Evolutionary conservation across 192 early-diverging fungal genomes (phyloP).

Genomic region (Umbelopsis vinacea): DNA sequence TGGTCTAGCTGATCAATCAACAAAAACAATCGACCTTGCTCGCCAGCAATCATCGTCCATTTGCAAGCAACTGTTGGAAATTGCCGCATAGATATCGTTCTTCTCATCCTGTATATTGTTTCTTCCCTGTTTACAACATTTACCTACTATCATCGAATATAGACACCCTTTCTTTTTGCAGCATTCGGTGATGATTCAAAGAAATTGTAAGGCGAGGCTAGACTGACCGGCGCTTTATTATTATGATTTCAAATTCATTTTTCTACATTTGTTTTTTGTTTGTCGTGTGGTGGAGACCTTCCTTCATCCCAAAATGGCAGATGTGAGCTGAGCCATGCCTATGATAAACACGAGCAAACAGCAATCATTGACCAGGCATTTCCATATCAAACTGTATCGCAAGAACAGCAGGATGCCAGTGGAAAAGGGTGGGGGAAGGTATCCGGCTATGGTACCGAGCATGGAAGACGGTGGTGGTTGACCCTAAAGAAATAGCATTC

Average conservation of each 20-base stretch:
- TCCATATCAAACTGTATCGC: conserved; percentile 60
- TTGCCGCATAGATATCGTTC: neutral
- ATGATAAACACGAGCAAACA: conserved; percentile 54
- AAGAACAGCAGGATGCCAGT: conserved; percentile 49
- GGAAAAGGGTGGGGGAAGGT: conserved; percentile 53
- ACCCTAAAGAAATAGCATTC: conserved; percentile 23
- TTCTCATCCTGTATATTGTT: neutral
- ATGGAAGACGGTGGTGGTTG: conserved; percentile 40
- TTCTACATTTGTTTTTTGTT: neutral
- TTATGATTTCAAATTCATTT: no score
- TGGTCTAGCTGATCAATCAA: neutral
- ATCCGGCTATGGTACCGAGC: conserved; percentile 45
- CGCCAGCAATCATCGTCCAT: conserved; percentile 8
- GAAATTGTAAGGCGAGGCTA: no score
- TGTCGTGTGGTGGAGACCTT: neutral
- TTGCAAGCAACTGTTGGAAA: conserved; percentile 11
- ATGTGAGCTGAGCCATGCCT: conserved; percentile 39
- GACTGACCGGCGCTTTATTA: no score
- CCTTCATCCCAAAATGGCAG: conserved; percentile 16
- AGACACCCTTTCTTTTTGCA: neutral
- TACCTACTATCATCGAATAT: neutral
- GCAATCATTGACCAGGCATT: conserved; percentile 55
- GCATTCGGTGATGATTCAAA: neutral
- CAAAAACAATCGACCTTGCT: conserved; percentile 8
- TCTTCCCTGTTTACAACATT: neutral